Conservation (phyloP, 2,329 filamentous ascomycete genomes). For the Sclerotiophoma versabilis region DNA sequence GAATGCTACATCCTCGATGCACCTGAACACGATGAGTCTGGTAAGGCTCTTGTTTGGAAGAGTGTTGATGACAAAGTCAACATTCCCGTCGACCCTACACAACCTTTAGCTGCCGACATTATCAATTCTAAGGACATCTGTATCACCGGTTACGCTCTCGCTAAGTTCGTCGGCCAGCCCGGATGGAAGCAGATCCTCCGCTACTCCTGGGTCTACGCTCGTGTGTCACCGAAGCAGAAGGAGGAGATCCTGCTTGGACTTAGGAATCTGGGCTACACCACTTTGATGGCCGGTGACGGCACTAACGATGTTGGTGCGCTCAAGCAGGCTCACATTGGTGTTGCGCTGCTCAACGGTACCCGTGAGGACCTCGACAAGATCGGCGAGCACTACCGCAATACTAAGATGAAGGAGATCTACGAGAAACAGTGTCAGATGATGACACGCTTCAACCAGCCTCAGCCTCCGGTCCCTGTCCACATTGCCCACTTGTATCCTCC, state of each 20-base stretch:
- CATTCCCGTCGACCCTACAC: slow-evolving; percentile 83
- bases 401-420: slow-evolving; percentile 98
- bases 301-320: slow-evolving; percentile 98
- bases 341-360: slow-evolving; percentile 93
- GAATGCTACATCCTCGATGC: slow-evolving; percentile 95
- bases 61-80: slow-evolving; percentile 90
- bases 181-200: slow-evolving; percentile 81
- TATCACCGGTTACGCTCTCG: slow-evolving; percentile 91
- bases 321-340: slow-evolving; percentile 97
- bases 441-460: slow-evolving; percentile 91
- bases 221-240: slow-evolving; percentile 98
- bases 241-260: slow-evolving; percentile 97
- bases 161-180: slow-evolving; percentile 83
- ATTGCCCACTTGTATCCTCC: slow-evolving; percentile 96
- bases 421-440: slow-evolving; percentile 94
- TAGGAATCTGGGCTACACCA: slow-evolving; percentile 97
- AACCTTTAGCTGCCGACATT: slow-evolving; percentile 81
- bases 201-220: slow-evolving; percentile 96
- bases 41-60: slow-evolving; percentile 87
- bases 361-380: slow-evolving; percentile 90
- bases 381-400: slow-evolving; percentile 90
- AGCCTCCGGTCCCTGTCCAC: slow-evolving; percentile 87
- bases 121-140: slow-evolving; percentile 89
- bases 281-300: slow-evolving; percentile 97
- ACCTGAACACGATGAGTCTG: slow-evolving; percentile 84